Conservation (phyloP, 1,284 basidiomycete species). For the Pulchroboletus neoregius region DNA sequence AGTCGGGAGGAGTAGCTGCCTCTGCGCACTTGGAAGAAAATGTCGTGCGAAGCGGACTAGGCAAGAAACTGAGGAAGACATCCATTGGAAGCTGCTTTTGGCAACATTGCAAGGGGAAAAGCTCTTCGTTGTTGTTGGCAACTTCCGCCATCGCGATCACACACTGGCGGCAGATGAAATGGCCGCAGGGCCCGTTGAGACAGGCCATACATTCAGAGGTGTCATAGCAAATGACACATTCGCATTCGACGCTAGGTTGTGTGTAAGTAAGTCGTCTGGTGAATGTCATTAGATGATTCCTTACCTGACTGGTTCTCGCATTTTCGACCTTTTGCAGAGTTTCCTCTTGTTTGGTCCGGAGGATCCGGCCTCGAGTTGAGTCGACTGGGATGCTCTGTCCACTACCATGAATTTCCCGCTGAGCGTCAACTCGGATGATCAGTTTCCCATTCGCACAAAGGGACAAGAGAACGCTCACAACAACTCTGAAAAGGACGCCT, state of each 20-base stretch:
- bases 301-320: conserved; percentile 2
- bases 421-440: neutral
- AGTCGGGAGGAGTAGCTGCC: conserved; percentile 32
- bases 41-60: conserved; percentile 18
- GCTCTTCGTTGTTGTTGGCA: conserved; percentile 36
- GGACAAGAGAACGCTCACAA: conserved; percentile 8
- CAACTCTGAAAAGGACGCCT: conserved; percentile 15
- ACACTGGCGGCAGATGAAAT: conserved; percentile 39
- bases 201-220: conserved; percentile 2
- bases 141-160: conserved; percentile 36
- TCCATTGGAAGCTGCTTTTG: conserved; percentile 30
- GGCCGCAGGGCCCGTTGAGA: conserved; percentile 35
- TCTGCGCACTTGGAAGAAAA: conserved; percentile 32
- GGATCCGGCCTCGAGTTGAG: neutral
- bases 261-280: neutral
- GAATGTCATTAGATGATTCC: neutral
- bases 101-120: conserved; percentile 45
- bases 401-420: conserved; percentile 18
- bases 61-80: conserved; percentile 30
- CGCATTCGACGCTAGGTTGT: conserved; percentile 17
- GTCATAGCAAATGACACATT: conserved; percentile 27
- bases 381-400: conserved; percentile 4
- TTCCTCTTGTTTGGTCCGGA: neutral
- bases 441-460: neutral
- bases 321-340: neutral